Evolutionary conservation across 345 rosid genomes (phyloP), one percentile per base, ranked within the genome.

Genomic region (Citrus reticulata): DNA sequence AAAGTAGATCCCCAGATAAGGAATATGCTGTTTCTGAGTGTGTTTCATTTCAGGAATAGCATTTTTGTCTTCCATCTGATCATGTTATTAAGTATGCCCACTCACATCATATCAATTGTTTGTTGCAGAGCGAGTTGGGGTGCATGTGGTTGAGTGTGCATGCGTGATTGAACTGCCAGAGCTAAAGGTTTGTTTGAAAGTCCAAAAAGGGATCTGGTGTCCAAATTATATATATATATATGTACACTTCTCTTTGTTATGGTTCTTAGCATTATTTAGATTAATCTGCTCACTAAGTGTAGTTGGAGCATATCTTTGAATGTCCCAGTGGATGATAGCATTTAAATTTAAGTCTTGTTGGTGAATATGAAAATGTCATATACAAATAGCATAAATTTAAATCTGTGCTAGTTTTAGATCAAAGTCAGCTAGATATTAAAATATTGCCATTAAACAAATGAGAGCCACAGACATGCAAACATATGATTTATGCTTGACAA

Each of bases 41-140:
- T 63, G n/a, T 7, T 49, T 27, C 7, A 7, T 54, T 35, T 49
- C 13, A 54, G 34, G 16, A 30, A 39, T 8, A 49, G 63, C 54
- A 65, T 0, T 40, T 5, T 62, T 64, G 24, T 57, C 35, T 75
- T 66, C 75, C 62, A 27, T 27, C 34, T 75, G n/a, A 17, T 46
- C 34, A 34, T 68, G 76, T 66, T 34, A 60, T 73, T 46, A 25
- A 67, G 20, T 67, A 60, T 70, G 75, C 76, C 40, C 29, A 42
- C 69, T 82, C 30, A 71, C 71, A 14, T 81, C 39, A 34, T 54
- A 13, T 60, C 35, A 64, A 9, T 46, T 80, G 70, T 77, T 73
- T 81, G 35, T 82, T 83, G 88, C 93, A 96, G 99, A 94, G 87
- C 95, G 94, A 27, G 98, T 93, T 77, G 99, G 94, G 64, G 99